Percentiles rank a stretch among this genome's conserved stretches.
phyloP scores from a whole-genome alignment of 345 rosid genomes.

The Boechera divaricarpa region DNA sequence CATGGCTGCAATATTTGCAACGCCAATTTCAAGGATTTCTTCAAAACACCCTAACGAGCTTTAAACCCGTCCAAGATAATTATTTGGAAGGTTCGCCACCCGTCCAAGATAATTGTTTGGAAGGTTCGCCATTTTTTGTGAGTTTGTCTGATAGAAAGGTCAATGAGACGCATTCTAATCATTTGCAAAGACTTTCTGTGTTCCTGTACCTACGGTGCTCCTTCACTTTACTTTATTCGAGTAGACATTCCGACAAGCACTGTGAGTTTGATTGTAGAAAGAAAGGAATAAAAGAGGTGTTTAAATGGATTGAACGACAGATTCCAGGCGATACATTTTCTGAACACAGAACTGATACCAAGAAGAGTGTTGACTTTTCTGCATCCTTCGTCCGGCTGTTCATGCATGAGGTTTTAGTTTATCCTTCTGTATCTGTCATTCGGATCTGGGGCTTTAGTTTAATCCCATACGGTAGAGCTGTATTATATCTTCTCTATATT shows the following conservation, averaged over 20 bases:
- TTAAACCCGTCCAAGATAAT: slow-evolving; percentile 44
- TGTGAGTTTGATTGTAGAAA: slow-evolving; percentile 51
- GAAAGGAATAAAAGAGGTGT: slow-evolving; percentile 59
- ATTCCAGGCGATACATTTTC: slow-evolving; percentile 43
- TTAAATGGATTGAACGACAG: slow-evolving; percentile 66
- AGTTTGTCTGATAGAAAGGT: slow-evolving; percentile 51
- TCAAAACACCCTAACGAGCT: slow-evolving; percentile 45
- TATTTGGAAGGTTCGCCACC: slow-evolving; percentile 78
- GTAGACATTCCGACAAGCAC: slow-evolving; percentile 45
- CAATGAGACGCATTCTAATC: slow-evolving; percentile 43
- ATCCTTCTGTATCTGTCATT: slow-evolving; percentile 16
- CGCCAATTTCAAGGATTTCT: slow-evolving; percentile 62
- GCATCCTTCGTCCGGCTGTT: slow-evolving; percentile 71
- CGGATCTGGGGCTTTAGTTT: slow-evolving; percentile 6
- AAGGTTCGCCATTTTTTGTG: slow-evolving; percentile 76
- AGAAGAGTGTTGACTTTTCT: slow-evolving; percentile 55
- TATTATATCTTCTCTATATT: slow-evolving; percentile 13
- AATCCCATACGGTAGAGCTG: slow-evolving; percentile 13
- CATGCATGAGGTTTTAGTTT: slow-evolving; percentile 70
- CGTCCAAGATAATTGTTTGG: slow-evolving; percentile 56
- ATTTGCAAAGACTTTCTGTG: slow-evolving; percentile 70
- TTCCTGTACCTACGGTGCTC: slow-evolving; percentile 77
- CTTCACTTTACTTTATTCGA: slow-evolving; percentile 54
- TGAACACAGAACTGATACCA: slow-evolving; percentile 47
- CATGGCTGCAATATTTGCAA: slow-evolving; percentile 81